Conservation (phyloP, 176 grass and related monocot species). For the Tillandsia leiboldiana region DNA sequence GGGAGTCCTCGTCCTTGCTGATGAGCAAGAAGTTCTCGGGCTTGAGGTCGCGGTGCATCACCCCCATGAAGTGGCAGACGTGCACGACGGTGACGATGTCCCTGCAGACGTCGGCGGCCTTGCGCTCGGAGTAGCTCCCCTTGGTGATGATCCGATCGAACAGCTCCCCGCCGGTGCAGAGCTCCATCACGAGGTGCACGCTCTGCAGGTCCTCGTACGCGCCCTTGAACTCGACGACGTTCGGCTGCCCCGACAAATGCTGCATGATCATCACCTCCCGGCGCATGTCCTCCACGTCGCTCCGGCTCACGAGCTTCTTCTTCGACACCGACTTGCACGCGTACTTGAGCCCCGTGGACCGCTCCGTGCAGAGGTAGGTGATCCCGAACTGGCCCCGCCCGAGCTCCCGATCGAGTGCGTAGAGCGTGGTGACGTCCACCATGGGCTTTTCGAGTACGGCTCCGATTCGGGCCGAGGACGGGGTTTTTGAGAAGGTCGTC, state of each 20-base stretch:
- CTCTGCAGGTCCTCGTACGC: conserved; percentile 20
- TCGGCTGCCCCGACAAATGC: conserved; percentile 82
- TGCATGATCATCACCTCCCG: conserved; percentile 85
- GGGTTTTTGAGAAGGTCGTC: neutral
- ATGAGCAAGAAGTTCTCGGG: conserved; percentile 34
- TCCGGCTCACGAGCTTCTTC: conserved; percentile 52
- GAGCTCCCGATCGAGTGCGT: conserved; percentile 55
- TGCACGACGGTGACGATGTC: conserved; percentile 27
- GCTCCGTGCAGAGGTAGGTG: conserved; percentile 79
- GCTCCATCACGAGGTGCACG: conserved; percentile 31
- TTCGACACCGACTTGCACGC: conserved; percentile 96
- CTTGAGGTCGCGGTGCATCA: conserved; percentile 35
- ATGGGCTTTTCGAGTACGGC: conserved; percentile 41
- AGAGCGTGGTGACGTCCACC: conserved; percentile 41
- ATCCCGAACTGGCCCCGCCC: conserved; percentile 72
- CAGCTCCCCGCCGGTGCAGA: conserved; percentile 30
- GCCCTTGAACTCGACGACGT: conserved; percentile 47
- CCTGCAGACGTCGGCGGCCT: conserved; percentile 17
- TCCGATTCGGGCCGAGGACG: neutral
- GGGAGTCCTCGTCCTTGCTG: conserved; percentile 22
- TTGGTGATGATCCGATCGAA: conserved; percentile 33
- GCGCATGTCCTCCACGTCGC: conserved; percentile 64
- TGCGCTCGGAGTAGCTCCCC: conserved; percentile 24
- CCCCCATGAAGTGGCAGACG: conserved; percentile 39
- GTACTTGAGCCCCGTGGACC: conserved; percentile 30